Evolutionary conservation across 768 basidiomycete species (phyloP).

Genomic region (Mycena latifolia): DNA sequence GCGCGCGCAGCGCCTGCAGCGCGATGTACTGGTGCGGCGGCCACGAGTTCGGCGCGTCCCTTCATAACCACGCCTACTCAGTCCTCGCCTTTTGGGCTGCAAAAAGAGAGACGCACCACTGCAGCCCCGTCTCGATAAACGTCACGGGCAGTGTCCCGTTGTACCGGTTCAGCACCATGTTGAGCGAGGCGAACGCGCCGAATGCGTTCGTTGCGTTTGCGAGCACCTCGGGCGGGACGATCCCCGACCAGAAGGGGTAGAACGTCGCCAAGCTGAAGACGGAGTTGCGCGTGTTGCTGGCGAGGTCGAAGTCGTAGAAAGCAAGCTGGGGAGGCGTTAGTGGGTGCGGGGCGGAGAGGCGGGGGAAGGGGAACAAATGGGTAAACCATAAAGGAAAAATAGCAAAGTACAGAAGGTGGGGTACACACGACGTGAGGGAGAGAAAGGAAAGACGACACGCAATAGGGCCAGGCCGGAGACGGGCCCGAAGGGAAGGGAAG

Average conservation of each 20-base stretch:
- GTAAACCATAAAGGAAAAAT: no score
- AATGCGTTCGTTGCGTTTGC: slow-evolving; percentile 70
- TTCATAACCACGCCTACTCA: slow-evolving; percentile 41
- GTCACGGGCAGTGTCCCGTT: slow-evolving; percentile 90
- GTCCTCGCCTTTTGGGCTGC: no score
- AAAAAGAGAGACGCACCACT: slow-evolving; percentile 71
- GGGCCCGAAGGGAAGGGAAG: background rate
- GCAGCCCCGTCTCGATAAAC: slow-evolving; percentile 81
- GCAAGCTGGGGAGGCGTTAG: slow-evolving; percentile 56
- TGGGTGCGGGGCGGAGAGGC: background rate
- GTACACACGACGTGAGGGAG: no score
- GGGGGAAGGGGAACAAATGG: no score
- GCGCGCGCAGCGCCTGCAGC: slow-evolving; percentile 78
- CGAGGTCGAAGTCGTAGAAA: slow-evolving; percentile 92
- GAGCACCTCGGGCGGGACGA: slow-evolving; percentile 81
- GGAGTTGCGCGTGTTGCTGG: slow-evolving; percentile 70
- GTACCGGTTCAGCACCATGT: slow-evolving; percentile 86
- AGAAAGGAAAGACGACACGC: no score
- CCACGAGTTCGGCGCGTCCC: slow-evolving; percentile 93
- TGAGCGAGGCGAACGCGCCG: slow-evolving; percentile 77
- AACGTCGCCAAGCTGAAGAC: slow-evolving; percentile 83
- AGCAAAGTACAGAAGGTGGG: no score
- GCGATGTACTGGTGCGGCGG: slow-evolving; percentile 88
- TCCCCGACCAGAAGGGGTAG: slow-evolving; percentile 90
- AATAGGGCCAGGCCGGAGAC: background rate